These are phyloP conservation scores for Epichloe gansuensis DNA, from an alignment of 2,329 filamentous ascomycete species.

Conservation along the genomic window DNA sequence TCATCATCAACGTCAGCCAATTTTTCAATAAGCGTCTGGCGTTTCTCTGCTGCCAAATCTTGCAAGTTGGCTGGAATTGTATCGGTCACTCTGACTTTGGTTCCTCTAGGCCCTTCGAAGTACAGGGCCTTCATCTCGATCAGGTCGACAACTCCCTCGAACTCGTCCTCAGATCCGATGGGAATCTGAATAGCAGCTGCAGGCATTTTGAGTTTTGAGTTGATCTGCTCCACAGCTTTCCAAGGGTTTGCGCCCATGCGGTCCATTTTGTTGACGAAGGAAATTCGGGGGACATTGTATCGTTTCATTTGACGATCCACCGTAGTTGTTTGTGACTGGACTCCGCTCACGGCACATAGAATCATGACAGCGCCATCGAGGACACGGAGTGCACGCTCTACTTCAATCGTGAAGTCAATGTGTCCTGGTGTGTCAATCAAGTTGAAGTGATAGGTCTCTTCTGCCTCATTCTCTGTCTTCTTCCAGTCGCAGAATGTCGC, in stretches of 20 bases:
- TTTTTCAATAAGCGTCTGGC: constrained; percentile 79
- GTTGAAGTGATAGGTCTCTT: constrained; percentile 93
- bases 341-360: constrained; percentile 89
- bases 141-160: constrained; percentile 84
- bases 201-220: constrained; percentile 83
- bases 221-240: constrained; percentile 96
- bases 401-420: constrained; percentile 98
- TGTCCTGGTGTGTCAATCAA: constrained; percentile 97
- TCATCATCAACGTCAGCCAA: constrained; percentile 96
- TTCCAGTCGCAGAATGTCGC: constrained; percentile 97
- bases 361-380: constrained; percentile 98
- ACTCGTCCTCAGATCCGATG: constrained; percentile 83
- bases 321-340: constrained; percentile 95
- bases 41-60: constrained; percentile 67
- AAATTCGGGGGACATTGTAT: constrained; percentile 95
- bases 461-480: constrained; percentile 70
- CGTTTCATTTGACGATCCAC: constrained; percentile 98
- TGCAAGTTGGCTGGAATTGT: constrained; percentile 72
- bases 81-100: constrained; percentile 59
- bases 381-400: constrained; percentile 87
- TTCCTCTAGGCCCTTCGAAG: constrained; percentile 74
- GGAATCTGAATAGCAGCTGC: constrained; percentile 91
- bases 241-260: constrained; percentile 97
- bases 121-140: constrained; percentile 89
- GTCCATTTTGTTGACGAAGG: constrained; percentile 99